Conservation (phyloP, 75 land plant species). For the Pinus taeda region DNA sequence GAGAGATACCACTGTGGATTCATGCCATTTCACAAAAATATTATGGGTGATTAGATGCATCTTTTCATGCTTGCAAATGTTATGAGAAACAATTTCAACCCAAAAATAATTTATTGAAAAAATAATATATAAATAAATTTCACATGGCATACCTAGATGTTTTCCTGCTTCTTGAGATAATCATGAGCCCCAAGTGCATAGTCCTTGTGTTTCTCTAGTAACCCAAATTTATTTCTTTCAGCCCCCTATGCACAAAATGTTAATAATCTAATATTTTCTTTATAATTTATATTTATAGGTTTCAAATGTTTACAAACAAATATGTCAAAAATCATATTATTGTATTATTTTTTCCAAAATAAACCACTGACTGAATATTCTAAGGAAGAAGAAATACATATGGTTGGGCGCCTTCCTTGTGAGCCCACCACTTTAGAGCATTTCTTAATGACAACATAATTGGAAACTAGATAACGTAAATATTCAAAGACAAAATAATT, state of each 20-base stretch:
- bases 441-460: too few species aligned
- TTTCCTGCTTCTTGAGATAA: constrained; percentile 74
- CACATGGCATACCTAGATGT: constrained; percentile 32
- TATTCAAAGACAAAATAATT: neutral
- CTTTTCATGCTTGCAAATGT: too few species aligned
- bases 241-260: constrained; percentile 24
- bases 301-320: neutral
- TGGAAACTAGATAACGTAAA: too few species aligned
- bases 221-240: constrained; percentile 35
- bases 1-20: too few species aligned
- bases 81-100: too few species aligned
- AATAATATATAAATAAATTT: too few species aligned
- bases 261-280: neutral
- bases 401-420: constrained; percentile 54
- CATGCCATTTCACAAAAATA: too few species aligned
- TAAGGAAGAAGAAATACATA: constrained; percentile 26
- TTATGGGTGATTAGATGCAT: too few species aligned
- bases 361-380: neutral
- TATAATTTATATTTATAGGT: too few species aligned
- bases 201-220: constrained; percentile 17
- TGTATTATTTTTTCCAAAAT: neutral
- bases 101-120: too few species aligned
- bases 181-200: constrained; percentile 79
- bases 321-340: neutral
- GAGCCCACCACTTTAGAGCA: too few species aligned